These are phyloP conservation scores for Fusarium drepaniforme DNA, from an alignment of 2,329 filamentous ascomycete genomes.

Conservation along the genomic window DNA sequence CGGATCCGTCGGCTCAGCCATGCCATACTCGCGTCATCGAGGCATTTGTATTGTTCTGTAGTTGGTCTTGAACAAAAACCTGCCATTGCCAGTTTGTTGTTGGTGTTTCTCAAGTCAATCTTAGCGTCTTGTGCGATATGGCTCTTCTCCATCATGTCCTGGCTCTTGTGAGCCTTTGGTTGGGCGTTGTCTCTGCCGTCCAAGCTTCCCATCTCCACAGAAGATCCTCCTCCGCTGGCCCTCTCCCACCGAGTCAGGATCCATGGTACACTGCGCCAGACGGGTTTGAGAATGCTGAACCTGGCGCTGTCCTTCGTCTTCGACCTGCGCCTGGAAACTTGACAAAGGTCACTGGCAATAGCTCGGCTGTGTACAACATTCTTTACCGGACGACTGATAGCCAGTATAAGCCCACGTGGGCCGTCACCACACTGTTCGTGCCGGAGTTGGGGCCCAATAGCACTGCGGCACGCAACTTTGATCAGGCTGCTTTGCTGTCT, in stretches of 20 bases:
- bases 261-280: conserved; percentile 42
- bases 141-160: conserved; percentile 20
- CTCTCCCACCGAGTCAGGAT: conserved; percentile 37
- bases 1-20: conserved; percentile 10
- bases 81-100: neutral
- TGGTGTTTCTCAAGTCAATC: neutral
- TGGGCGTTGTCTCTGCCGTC: conserved; percentile 15
- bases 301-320: conserved; percentile 40
- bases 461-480: conserved; percentile 16
- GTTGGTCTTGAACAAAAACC: neutral
- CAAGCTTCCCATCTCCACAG: conserved; percentile 13
- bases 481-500: conserved; percentile 35
- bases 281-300: conserved; percentile 30
- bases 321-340: conserved; percentile 40
- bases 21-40: neutral
- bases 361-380: conserved; percentile 38
- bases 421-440: conserved; percentile 39
- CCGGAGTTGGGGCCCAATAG: conserved; percentile 34
- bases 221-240: conserved; percentile 6
- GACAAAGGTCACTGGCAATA: conserved; percentile 33
- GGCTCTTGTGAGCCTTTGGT: conserved; percentile 29
- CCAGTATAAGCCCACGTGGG: conserved; percentile 39
- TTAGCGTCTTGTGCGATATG: conserved; percentile 12
- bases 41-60: neutral
- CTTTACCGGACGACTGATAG: conserved; percentile 43